Conservation (phyloP, 2,329 filamentous ascomycete genomes). For the Epichloe sp. region DNA sequence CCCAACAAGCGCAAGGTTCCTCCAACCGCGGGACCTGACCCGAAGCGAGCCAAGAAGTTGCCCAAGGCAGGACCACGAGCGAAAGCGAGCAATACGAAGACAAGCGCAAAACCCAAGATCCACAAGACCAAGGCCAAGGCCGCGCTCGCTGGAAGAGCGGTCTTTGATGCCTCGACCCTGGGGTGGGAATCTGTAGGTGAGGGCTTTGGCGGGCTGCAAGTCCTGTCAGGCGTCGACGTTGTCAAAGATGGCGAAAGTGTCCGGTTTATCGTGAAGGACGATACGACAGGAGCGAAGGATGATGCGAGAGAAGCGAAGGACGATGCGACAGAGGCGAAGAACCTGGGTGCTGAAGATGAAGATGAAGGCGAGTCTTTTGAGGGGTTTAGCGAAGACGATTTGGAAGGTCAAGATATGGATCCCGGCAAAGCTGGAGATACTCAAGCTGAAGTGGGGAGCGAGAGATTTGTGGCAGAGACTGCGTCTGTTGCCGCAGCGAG, state of each 20-base stretch:
- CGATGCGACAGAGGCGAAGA: conserved; percentile 8
- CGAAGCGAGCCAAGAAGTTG: conserved; percentile 24
- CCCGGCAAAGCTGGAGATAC: conserved; percentile 18
- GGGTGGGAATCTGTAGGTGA: conserved; percentile 70
- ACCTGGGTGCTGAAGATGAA: conserved; percentile 8
- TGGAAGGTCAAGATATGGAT: conserved; percentile 20
- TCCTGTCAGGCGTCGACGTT: conserved; percentile 85
- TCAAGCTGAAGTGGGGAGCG: conserved; percentile 18
- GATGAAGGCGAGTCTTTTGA: conserved; percentile 45
- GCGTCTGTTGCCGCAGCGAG: neutral
- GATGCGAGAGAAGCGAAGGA: conserved; percentile 14
- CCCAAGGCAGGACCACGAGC: neutral
- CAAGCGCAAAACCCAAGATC: neutral
- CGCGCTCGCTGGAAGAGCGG: conserved; percentile 10
- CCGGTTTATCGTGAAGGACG: conserved; percentile 36
- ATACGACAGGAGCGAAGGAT: conserved; percentile 10
- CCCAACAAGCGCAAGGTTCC: conserved; percentile 28
- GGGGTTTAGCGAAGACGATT: conserved; percentile 44
- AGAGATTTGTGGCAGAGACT: conserved; percentile 6
- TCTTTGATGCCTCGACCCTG: conserved; percentile 34
- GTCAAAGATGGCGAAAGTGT: conserved; percentile 49
- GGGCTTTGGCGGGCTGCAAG: conserved; percentile 83
- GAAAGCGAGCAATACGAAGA: neutral
- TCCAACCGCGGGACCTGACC: conserved; percentile 16
- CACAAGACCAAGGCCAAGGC: conserved; percentile 6